Evolutionary conservation across 2,329 filamentous ascomycete species (phyloP), one percentile per base, ranked within the genome.

Genomic region (Penicillium sp.): DNA sequence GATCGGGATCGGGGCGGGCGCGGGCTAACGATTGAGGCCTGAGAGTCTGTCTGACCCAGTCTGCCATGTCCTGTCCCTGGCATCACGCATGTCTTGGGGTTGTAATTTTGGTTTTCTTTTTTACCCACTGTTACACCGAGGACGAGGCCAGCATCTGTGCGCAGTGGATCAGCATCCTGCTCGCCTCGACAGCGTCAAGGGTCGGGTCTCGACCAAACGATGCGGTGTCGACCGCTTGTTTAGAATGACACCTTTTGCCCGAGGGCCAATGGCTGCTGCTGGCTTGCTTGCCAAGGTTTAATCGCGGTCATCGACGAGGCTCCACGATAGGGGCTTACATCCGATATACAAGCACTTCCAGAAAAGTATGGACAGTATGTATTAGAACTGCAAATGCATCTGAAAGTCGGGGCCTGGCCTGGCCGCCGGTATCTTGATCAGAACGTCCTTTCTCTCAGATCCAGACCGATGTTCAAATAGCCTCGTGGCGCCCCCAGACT

Each of bases 401-500:
- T n/a, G n/a, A n/a, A 26, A 26, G n/a, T 26, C 7, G 8, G 26
- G 10, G 36, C 12, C 36, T 40, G 36, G 36, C 6, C n/a, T 40
- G n/a, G n/a, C n/a, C n/a, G 20, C 13, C 17, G 4, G 3, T 7
- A 23, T 20, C 17, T 34, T 37, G 18, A 37, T 20, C 18, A 13
- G 13, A 40, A 15, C 3, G 6, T 26, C 21, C 17, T 21, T 40
- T 26, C 21, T n/a, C 7, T 15, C 13, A 15, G 18, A 24, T 40
- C 36, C 36, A 40, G 36, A 40, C 36, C 18, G 5, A n/a, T 7
- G 15, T 12, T 26, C 21, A 20, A 40, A 24, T 37, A 26, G 34
- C 51, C 53, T 60, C 57, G 59, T 60, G 57, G 51, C 49, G 41
- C 13, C 56, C 49, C 56, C 49, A 51, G 47, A 55, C 59, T 60